Evolutionary conservation across 768 basidiomycete species (phyloP).

Genomic region (Amanita pallidorosea): DNA sequence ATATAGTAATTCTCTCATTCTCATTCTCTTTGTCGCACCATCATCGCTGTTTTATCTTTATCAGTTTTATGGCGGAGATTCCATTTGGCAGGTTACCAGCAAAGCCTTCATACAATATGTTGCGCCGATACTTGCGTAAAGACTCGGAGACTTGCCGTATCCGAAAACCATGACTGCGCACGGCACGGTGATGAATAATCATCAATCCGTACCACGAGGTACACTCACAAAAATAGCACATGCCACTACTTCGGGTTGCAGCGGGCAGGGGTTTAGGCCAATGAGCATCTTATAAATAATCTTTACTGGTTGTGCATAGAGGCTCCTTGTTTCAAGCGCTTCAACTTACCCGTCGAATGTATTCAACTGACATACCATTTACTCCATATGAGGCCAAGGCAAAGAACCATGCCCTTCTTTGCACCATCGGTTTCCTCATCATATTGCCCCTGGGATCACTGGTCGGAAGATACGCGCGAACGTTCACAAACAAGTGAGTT

Average conservation of each 20-base stretch:
- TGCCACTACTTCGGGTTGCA: too few relatives aligned
- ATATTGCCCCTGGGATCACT: slow-evolving; percentile 49
- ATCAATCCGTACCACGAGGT: too few relatives aligned
- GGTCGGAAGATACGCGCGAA: slow-evolving; percentile 42
- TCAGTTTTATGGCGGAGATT: background rate
- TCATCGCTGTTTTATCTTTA: background rate
- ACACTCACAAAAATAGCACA: too few relatives aligned
- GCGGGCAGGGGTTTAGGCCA: too few relatives aligned
- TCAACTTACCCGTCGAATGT: background rate
- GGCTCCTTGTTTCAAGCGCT: background rate
- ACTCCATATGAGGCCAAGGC: slow-evolving; percentile 24
- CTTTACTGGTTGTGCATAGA: too few relatives aligned
- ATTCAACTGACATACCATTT: background rate
- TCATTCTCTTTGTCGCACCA: background rate
- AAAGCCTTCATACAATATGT: too few relatives aligned
- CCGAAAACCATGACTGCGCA: too few relatives aligned
- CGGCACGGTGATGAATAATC: too few relatives aligned
- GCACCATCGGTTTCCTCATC: slow-evolving; percentile 41
- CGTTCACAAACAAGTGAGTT: slow-evolving; percentile 33
- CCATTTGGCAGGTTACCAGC: too few relatives aligned
- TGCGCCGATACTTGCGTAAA: too few relatives aligned
- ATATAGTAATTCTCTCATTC: background rate
- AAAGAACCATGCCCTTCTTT: slow-evolving; percentile 40
- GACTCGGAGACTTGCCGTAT: too few relatives aligned
- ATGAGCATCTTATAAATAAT: too few relatives aligned